Evolutionary conservation across 2,329 filamentous ascomycete genomes (phyloP).

Genomic region (Myriangium duriaei): DNA sequence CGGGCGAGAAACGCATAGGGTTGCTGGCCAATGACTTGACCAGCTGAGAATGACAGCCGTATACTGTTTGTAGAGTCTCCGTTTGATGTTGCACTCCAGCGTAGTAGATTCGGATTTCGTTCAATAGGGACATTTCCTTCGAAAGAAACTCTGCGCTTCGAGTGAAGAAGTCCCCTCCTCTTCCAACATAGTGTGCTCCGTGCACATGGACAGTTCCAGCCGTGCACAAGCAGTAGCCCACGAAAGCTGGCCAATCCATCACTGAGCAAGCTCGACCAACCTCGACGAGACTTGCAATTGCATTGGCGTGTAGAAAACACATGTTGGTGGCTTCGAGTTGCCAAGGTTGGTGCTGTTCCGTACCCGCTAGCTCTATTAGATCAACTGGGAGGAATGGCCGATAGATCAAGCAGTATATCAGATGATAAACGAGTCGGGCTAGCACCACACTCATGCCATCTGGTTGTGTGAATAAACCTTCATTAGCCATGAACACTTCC

Average conservation of each 20-base stretch:
- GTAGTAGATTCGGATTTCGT: conserved; percentile 64
- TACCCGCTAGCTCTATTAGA: conserved; percentile 64
- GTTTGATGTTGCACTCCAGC: conserved; percentile 67
- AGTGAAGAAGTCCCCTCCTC: conserved; percentile 51
- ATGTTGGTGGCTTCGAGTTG: conserved; percentile 83
- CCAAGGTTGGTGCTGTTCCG: conserved; percentile 80
- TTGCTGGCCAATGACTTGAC: conserved; percentile 58
- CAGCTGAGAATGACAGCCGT: conserved; percentile 67
- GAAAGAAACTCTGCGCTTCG: conserved; percentile 58
- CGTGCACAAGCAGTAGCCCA: conserved; percentile 76
- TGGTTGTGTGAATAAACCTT: conserved; percentile 60
- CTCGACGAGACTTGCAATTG: conserved; percentile 71
- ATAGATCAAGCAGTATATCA: conserved; percentile 78
- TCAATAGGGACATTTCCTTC: conserved; percentile 67
- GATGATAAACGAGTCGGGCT: conserved; percentile 76
- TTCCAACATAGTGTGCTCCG: conserved; percentile 61
- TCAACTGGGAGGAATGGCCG: conserved; percentile 78
- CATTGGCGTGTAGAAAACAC: conserved; percentile 77
- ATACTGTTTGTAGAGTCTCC: conserved; percentile 65
- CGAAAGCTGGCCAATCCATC: conserved; percentile 76
- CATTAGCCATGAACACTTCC: conserved; percentile 64
- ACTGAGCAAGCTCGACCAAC: conserved; percentile 60
- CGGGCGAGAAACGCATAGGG: conserved; percentile 60
- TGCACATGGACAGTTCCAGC: conserved; percentile 83
- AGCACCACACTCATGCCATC: conserved; percentile 70